Base-by-base conservation (phyloP, 2,329 filamentous ascomycete genomes). In the Albifimbria verrucaria region DNA sequence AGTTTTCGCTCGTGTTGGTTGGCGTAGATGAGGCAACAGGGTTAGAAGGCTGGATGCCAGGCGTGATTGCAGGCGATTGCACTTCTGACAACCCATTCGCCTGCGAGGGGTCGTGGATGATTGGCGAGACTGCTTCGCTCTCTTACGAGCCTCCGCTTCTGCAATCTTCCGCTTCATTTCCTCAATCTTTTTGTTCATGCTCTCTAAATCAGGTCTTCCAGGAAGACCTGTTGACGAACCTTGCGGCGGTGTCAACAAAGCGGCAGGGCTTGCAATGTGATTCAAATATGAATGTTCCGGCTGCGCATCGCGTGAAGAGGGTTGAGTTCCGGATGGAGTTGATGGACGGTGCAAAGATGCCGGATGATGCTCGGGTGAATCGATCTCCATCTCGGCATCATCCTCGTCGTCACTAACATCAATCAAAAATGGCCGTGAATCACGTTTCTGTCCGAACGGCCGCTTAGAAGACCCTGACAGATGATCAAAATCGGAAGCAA, bases 401-500 rank as follows among this genome's bases (percentile, higher is more conserved):
- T 84, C 82, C 48, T 84, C 80, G 36, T 81, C 78, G 7, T 96
- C 92, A 65, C 90, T 96, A 39, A 95, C 87, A 58, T 95, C 84
- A 59, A 96, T 96, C 39, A 96, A 82, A 50, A 96, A 81, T 3
- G 80, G 80, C 48, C 85, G 78, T 22, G 86, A 78, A 49, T 80
- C 74, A 22, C 77, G 76, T 46, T 75, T 77, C 44, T 86, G 82
- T 12, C 81, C 82, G 61, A 87, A 86, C 4, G 83, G 80, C 48
- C 86, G 83, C 60, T 89, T 89, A 17, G 72, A 64, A 2, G 69
- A 62, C 2, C 66, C 62, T 1, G 65, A 71, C 20, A 77, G 74
- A n/a, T 83, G 80, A 55, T 89, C 83, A 57, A 89, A 86, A 63
- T 92, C 88, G 4, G 87, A 81, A 12, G 89, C 87, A 41, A 89